Percentiles rank a stretch among this genome's conserved stretches.
Evolutionary conservation across 2,329 filamentous ascomycete genomes (phyloP).

Genomic region (Aspergillus texensis): DNA sequence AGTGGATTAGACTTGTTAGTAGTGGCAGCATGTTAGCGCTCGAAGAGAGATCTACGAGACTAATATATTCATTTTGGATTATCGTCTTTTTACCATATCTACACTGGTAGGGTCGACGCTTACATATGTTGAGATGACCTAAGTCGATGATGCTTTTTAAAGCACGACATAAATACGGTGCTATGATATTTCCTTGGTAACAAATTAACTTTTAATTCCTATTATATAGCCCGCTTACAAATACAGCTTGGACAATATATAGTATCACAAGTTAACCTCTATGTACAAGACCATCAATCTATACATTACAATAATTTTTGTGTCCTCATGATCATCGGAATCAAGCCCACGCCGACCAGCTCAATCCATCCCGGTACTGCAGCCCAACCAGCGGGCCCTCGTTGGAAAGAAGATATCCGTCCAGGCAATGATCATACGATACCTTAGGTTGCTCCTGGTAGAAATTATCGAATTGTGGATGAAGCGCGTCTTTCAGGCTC

Average conservation of each 20-base stretch:
- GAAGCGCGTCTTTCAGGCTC: conserved; percentile 37
- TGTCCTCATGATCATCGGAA: background rate
- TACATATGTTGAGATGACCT: too few relatives aligned
- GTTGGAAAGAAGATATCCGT: conserved; percentile 38
- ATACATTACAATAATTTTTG: background rate
- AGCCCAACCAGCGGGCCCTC: conserved; percentile 36
- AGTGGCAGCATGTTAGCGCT: too few relatives aligned
- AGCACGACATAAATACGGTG: background rate
- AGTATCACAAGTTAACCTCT: background rate
- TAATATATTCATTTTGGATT: too few relatives aligned
- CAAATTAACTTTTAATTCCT: background rate
- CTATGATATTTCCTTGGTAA: background rate
- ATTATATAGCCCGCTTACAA: background rate
- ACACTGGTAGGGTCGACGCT: too few relatives aligned
- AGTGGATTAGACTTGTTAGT: too few relatives aligned
- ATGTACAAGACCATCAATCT: background rate
- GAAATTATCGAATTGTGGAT: conserved; percentile 32
- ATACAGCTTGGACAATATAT: background rate
- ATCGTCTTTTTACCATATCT: too few relatives aligned
- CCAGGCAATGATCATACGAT: conserved; percentile 36
- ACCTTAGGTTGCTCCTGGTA: conserved; percentile 37
- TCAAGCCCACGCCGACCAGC: conserved; percentile 20
- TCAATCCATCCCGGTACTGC: conserved; percentile 21
- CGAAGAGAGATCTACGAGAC: too few relatives aligned
- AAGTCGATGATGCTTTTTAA: too few relatives aligned